These are phyloP conservation scores for Neoascochyta sp. DNA, from an alignment of 2,329 filamentous ascomycete species.

Conservation along the genomic window DNA sequence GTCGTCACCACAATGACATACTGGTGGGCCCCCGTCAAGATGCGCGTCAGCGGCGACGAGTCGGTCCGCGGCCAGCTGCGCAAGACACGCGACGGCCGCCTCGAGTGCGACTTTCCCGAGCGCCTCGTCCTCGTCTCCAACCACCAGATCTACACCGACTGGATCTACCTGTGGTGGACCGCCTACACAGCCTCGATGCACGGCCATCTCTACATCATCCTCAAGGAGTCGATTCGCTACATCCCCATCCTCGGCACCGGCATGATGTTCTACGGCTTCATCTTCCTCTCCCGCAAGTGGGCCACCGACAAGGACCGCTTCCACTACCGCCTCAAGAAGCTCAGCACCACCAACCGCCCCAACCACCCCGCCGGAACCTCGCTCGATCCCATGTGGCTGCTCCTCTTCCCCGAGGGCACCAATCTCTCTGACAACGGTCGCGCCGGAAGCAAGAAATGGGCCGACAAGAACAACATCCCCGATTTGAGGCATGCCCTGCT, in stretches of 20 bases:
- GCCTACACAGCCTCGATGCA: slow-evolving; percentile 76
- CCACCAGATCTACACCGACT: slow-evolving; percentile 88
- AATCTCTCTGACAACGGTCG: slow-evolving; percentile 74
- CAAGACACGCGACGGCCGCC: slow-evolving; percentile 63
- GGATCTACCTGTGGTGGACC: slow-evolving; percentile 92
- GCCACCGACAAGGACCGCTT: slow-evolving; percentile 71
- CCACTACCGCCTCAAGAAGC: slow-evolving; percentile 68
- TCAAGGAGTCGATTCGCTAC: slow-evolving; percentile 81
- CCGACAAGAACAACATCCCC: slow-evolving; percentile 65
- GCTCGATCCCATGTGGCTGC: slow-evolving; percentile 79
- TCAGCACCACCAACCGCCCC: slow-evolving; percentile 51
- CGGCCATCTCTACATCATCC: slow-evolving; percentile 83
- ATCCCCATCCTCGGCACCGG: slow-evolving; percentile 77
- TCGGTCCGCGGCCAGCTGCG: slow-evolving; percentile 72
- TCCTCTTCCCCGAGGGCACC: slow-evolving; percentile 85
- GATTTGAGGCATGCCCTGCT: slow-evolving; percentile 70
- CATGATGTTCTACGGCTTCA: slow-evolving; percentile 85
- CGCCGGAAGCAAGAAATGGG: slow-evolving; percentile 67
- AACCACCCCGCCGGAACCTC: slow-evolving; percentile 35
- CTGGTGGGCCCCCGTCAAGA: slow-evolving; percentile 76
- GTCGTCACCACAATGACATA: slow-evolving; percentile 75
- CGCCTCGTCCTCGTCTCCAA: slow-evolving; percentile 79
- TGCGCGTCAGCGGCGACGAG: slow-evolving; percentile 77
- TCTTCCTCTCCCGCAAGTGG: slow-evolving; percentile 93
- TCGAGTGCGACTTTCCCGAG: slow-evolving; percentile 75